Evolutionary conservation across 2,329 filamentous ascomycete genomes (phyloP), one percentile per base, ranked within the genome.

Genomic region (Aspergillus chevalieri): DNA sequence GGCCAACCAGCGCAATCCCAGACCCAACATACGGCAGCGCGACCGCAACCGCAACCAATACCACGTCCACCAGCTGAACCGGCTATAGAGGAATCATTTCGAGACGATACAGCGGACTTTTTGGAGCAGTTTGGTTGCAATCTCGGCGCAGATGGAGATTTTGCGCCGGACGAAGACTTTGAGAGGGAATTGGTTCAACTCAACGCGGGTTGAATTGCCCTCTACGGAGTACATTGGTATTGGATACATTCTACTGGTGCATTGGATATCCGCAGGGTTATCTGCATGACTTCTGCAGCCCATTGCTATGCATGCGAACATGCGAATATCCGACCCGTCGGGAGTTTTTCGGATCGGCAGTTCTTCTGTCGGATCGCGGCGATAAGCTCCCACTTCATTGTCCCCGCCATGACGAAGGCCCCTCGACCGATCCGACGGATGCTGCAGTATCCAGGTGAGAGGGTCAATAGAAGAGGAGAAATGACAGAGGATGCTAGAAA

Each of bases 101-200:
- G 59, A 36, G 66, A 70, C 10, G 66, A 69, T 12, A 69, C 66
- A 6, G 64, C 66, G 2, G 52, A 61, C 15, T 57, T 64, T 3
- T 48, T 65, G 19, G 57, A 65, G 43, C 52, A 58, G 7, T 60
- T 61, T 28, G 55, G 47, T 4, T 47, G 56, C 19, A 54, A 60
- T 14, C 49, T 62, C 26, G 42, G 26, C 4, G 57, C 56, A 9
- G 17, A 21, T 14, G 14, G 15, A 36, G 26, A 30, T 10, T 30
- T 30, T 30, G 26, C 26, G 26, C 48, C 48, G 19, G 52, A 59
- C n/a, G 51, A 60, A 12, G 51, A 57, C 15, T 55, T 58, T 12
- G 53, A 59, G 30, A 48, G 51, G 36, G 58, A 56, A 39, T 43
- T 60, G 47, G 48, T 52, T 36, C 50, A 49, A 39, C 45, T 59